A percentile compares a stretch with the other conserved stretches of the same genome.
Evolutionary conservation across 257 asterid genomes (phyloP).

Genomic region (Nicotiana sylvestris): DNA sequence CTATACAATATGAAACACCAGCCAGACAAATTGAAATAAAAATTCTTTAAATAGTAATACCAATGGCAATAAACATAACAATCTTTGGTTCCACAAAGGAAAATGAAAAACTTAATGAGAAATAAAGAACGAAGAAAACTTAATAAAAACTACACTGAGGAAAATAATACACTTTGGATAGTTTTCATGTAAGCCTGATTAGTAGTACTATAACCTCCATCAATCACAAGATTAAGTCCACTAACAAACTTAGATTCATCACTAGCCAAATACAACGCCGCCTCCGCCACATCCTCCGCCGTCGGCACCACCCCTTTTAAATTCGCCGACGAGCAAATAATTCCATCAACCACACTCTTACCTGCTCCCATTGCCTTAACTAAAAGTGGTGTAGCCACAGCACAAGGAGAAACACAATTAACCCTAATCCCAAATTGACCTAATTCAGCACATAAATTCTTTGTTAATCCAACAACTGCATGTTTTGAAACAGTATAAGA

Average conservation of each 20-base stretch:
- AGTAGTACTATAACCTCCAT: conserved; percentile 72
- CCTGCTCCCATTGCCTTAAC: conserved; percentile 41
- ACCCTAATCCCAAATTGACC: conserved; percentile 70
- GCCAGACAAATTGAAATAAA: background rate
- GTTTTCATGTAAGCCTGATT: conserved; percentile 46
- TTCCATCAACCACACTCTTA: conserved; percentile 42
- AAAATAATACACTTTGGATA: conserved; percentile 15
- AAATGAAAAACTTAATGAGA: background rate
- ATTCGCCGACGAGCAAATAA: conserved; percentile 46
- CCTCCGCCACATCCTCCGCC: conserved; percentile 77
- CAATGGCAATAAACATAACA: background rate
- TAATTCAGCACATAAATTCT: conserved; percentile 60
- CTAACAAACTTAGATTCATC: conserved; percentile 64
- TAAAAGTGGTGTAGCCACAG: conserved; percentile 65
- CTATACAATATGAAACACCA: background rate
- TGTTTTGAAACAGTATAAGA: conserved; percentile 63
- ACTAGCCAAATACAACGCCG: conserved; percentile 58
- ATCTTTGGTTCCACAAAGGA: background rate
- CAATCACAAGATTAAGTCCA: conserved; percentile 63
- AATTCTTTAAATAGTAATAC: background rate
- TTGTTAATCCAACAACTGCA: conserved; percentile 67
- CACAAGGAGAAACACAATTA: conserved; percentile 68
- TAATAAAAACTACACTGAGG: background rate
- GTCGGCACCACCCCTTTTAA: conserved; percentile 57
- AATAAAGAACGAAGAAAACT: background rate